Evolutionary conservation across 345 rosid genomes (phyloP), one percentile per base, ranked within the genome.

Genomic region (Lagerstroemia speciosa): DNA sequence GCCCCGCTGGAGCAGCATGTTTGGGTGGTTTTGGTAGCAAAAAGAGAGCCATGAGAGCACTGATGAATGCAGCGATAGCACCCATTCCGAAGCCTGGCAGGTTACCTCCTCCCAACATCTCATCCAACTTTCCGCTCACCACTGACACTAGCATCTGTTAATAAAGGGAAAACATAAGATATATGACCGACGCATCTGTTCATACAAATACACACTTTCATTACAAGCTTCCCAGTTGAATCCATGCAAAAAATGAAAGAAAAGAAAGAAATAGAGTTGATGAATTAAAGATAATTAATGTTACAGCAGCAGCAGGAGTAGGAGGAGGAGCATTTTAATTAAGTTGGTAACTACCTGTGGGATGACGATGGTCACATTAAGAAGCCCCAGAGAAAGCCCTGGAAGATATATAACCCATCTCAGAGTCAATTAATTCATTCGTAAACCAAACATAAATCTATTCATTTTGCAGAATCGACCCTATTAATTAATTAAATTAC

Each of bases 291-390:
- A 1, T 31, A 64, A 64, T 12, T 34, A 30, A 5, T 52, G n/a
- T n/a, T n/a, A n/a, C n/a, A n/a, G n/a, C n/a, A n/a, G n/a, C n/a
- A n/a, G n/a, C n/a, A n/a, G n/a, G n/a, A n/a, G n/a, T n/a, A n/a
- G n/a, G n/a, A n/a, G n/a, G n/a, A n/a, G n/a, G n/a, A n/a, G n/a
- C n/a, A n/a, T n/a, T n/a, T n/a, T n/a, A n/a, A n/a, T n/a, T n/a
- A n/a, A n/a, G n/a, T n/a, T n/a, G n/a, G n/a, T n/a, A n/a, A 36
- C 38, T 76, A 89, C 96, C 88, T 93, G 97, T 15, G 98, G 98
- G 53, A 89, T 46, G 34, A 89, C 94, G 12, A 93, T 86, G 5
- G 92, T 85, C 46, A 89, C 75, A 80, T 93, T 93, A 24, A 93
- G 78, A 67, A 93, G 87, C 27, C 96, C 97, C 68, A 91, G 52